Conservation (phyloP, 495 filamentous ascomycete genomes). For the Chlorociboria aeruginascens region DNA sequence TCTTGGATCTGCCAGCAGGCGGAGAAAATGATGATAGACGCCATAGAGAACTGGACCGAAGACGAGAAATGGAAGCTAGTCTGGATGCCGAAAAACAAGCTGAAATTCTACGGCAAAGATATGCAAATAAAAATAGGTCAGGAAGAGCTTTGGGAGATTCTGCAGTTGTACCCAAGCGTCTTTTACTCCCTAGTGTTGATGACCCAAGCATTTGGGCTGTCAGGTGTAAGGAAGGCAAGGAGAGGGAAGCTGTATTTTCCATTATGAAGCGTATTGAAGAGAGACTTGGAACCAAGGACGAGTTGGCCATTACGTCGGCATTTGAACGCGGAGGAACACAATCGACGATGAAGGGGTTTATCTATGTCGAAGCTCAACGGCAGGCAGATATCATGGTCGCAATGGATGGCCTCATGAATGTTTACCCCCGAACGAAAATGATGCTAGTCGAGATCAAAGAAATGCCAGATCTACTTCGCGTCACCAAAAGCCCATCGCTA, state of each 20-base stretch:
- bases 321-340: conserved; percentile 73
- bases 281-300: conserved; percentile 55
- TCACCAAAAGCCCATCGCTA: conserved; percentile 74
- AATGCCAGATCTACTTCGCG: conserved; percentile 90
- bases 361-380: conserved; percentile 85
- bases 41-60: conserved; percentile 88
- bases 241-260: conserved; percentile 74
- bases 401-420: conserved; percentile 70
- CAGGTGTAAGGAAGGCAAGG: conserved; percentile 87
- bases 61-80: conserved; percentile 70
- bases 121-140: conserved; percentile 50
- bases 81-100: conserved; percentile 93
- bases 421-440: conserved; percentile 74
- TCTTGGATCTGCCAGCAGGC: conserved; percentile 65
- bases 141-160: conserved; percentile 45
- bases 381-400: conserved; percentile 75
- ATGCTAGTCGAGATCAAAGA: conserved; percentile 90
- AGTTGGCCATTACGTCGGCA: conserved; percentile 69
- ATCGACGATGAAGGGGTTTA: conserved; percentile 73
- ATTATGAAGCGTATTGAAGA: conserved; percentile 85
- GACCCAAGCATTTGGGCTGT: conserved; percentile 96
- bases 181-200: conserved; percentile 85
- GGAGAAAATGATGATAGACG: conserved; percentile 79
- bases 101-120: conserved; percentile 70
- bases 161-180: conserved; percentile 68